A percentile compares a stretch with the other conserved stretches of the same genome.
Evolutionary conservation across 2,329 filamentous ascomycete species (phyloP).

Genomic region (Escovopsis sp.): DNA sequence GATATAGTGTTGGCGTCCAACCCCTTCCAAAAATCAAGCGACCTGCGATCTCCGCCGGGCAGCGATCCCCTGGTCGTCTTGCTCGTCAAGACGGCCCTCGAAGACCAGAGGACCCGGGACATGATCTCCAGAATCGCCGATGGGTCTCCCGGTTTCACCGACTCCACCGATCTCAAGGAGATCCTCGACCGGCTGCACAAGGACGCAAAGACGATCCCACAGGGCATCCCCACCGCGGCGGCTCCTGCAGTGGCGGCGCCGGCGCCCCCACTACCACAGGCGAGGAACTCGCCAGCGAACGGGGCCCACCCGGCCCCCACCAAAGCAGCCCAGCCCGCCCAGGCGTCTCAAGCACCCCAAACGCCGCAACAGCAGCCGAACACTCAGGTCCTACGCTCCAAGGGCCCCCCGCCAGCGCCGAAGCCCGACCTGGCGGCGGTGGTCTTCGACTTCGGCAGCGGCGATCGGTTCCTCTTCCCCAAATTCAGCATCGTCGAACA

Average conservation of each 20-base stretch:
- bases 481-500: slow-evolving; percentile 64
- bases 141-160: slow-evolving; percentile 32
- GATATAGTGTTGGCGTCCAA: slow-evolving; percentile 45
- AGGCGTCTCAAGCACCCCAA: slow-evolving; percentile 1
- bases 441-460: slow-evolving; percentile 55
- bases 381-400: slow-evolving; percentile 43
- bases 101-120: slow-evolving; percentile 31
- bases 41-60: slow-evolving; percentile 36
- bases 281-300: slow-evolving; percentile 15
- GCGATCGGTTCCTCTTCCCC: slow-evolving; percentile 66
- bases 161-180: slow-evolving; percentile 38
- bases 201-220: slow-evolving; percentile 22
- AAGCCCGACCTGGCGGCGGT: slow-evolving; percentile 51
- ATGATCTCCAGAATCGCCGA: slow-evolving; percentile 40
- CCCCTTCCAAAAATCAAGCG: slow-evolving; percentile 36
- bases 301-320: slow-evolving; percentile 17
- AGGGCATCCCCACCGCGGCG: slow-evolving; percentile 14
- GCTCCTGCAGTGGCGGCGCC: too few relatives aligned
- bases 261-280: too few relatives aligned
- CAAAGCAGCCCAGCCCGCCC: slow-evolving; percentile 7
- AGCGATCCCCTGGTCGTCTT: slow-evolving; percentile 41
- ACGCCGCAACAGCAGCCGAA: slow-evolving; percentile 14
- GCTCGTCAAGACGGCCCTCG: slow-evolving; percentile 40
- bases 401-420: slow-evolving; percentile 36
- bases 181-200: slow-evolving; percentile 33